These are phyloP conservation scores for Sparassis latifolia DNA, from an alignment of 1,284 basidiomycete genomes.

Conservation along the genomic window DNA sequence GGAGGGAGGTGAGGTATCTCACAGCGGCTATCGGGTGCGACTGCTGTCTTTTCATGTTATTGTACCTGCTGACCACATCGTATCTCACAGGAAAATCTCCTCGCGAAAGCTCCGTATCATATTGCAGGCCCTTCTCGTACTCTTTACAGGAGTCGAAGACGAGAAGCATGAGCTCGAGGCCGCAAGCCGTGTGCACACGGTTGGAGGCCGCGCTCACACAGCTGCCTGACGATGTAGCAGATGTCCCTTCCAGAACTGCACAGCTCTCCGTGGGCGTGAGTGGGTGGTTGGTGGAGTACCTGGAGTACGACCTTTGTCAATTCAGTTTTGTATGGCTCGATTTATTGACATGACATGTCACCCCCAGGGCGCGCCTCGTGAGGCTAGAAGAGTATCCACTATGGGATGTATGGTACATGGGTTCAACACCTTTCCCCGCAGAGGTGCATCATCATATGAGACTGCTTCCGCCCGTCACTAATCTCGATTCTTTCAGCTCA, in stretches of 20 bases:
- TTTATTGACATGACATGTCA: neutral
- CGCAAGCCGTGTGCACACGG: slow-evolving; percentile 31
- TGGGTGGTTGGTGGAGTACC: slow-evolving; percentile 43
- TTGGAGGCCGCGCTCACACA: slow-evolving; percentile 25
- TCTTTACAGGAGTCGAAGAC: slow-evolving; percentile 25
- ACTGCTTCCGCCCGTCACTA: neutral
- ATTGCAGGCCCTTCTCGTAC: slow-evolving; percentile 32
- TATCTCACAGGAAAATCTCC: slow-evolving; percentile 38
- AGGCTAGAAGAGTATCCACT: slow-evolving; percentile 44
- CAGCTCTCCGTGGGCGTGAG: slow-evolving; percentile 19
- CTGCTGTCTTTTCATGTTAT: neutral
- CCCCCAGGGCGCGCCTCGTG: slow-evolving; percentile 33
- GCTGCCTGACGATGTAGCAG: slow-evolving; percentile 13
- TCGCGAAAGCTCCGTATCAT: slow-evolving; percentile 31
- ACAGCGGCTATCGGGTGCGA: slow-evolving; percentile 42
- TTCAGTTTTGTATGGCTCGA: neutral
- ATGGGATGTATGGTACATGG: slow-evolving; percentile 71
- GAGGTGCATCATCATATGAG: slow-evolving; percentile 38
- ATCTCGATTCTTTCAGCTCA: slow-evolving; percentile 33
- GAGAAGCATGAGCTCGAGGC: slow-evolving; percentile 24
- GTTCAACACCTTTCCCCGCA: slow-evolving; percentile 51
- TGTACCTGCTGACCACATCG: neutral
- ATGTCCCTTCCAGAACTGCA: slow-evolving; percentile 4
- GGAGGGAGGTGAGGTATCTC: slow-evolving; percentile 36
- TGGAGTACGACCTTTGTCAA: slow-evolving; percentile 33